Conservation (phyloP, 2,329 filamentous ascomycete genomes). For the Amauroascus verrucosus region DNA sequence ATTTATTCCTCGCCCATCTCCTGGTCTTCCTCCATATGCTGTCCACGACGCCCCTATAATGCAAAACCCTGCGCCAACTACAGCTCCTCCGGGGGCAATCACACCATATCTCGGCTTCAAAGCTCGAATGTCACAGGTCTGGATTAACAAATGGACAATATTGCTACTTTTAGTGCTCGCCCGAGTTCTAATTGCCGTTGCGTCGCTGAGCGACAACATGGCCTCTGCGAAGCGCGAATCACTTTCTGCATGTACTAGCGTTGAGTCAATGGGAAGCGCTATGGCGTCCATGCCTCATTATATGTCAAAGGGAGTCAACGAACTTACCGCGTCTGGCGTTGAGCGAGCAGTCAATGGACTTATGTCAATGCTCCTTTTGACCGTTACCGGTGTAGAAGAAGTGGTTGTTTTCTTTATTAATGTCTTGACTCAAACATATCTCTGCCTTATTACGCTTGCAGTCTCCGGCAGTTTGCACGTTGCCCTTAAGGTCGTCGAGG, state of each 20-base stretch:
- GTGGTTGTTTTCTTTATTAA: slow-evolving; percentile 89
- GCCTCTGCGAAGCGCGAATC: slow-evolving; percentile 68
- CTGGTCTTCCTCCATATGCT: slow-evolving; percentile 31
- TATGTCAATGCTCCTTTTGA: slow-evolving; percentile 66
- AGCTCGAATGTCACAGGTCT: slow-evolving; percentile 84
- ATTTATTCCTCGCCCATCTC: slow-evolving; percentile 17
- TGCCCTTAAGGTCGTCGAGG: slow-evolving; percentile 51
- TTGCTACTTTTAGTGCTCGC: slow-evolving; percentile 76
- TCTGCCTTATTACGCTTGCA: slow-evolving; percentile 77
- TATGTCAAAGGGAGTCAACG: slow-evolving; percentile 78
- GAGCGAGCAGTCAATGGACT: slow-evolving; percentile 71
- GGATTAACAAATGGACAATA: slow-evolving; percentile 96
- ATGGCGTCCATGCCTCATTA: slow-evolving; percentile 99
- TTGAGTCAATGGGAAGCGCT: slow-evolving; percentile 83
- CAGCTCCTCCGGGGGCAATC: slow-evolving; percentile 54
- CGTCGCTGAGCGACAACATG: slow-evolving; percentile 62
- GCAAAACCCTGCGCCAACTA: slow-evolving; percentile 42
- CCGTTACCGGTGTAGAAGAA: slow-evolving; percentile 72
- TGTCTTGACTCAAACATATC: slow-evolving; percentile 78
- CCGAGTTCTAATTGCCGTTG: slow-evolving; percentile 66
- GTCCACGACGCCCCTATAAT: slow-evolving; percentile 27
- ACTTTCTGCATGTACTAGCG: slow-evolving; percentile 77
- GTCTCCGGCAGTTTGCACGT: slow-evolving; percentile 68
- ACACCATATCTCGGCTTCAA: slow-evolving; percentile 89
- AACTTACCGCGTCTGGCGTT: slow-evolving; percentile 67